Evolutionary conservation across 441 rosid genomes (phyloP), one percentile per base, ranked within the genome.

Genomic region (Syzygium syzygioides): DNA sequence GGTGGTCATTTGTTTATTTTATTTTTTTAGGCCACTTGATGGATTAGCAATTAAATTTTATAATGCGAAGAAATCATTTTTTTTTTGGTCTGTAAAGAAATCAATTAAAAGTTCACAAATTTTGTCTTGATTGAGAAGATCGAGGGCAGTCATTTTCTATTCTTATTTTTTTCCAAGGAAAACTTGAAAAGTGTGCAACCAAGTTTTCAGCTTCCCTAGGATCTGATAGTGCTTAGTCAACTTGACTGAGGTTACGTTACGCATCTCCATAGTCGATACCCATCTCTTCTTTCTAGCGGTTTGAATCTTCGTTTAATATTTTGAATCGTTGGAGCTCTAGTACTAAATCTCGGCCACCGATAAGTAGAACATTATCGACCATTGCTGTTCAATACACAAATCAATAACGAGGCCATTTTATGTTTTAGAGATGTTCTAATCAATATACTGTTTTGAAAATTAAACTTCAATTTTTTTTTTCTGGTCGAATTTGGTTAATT

Each of bases 331-430:
- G 20, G 18, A n/a, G n/a, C 4, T 4, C 17, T 62, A 1, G 20
- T n/a, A n/a, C 37, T 62, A 62, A 62, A 62, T 60, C 71, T 62
- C 1, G 0, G 2, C 9, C 9, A 3, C 14, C 7, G 6, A 62
- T 62, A n/a, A 14, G 9, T 62, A 14, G 34, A 62, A n/a, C 71
- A 62, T 62, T 15, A 14, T 62, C n/a, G 3, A n/a, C 8, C 14
- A 62, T n/a, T 62, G 10, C 71, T 62, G 14, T 62, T n/a, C 19
- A n/a, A 15, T 62, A n/a, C 14, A 13, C 14, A 62, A 62, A n/a
- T 62, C 9, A 14, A n/a, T 14, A 62, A n/a, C 3, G 1, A 0
- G 32, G 18, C 66, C 1, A 0, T 13, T 28, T 60, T 28, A n/a
- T 62, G 71, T 62, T n/a, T 17, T 62, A 62, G 19, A 62, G 37